Evolutionary conservation across 2,329 filamentous ascomycete species (phyloP), one percentile per base, ranked within the genome.

Genomic region (Penicillium glabrum): DNA sequence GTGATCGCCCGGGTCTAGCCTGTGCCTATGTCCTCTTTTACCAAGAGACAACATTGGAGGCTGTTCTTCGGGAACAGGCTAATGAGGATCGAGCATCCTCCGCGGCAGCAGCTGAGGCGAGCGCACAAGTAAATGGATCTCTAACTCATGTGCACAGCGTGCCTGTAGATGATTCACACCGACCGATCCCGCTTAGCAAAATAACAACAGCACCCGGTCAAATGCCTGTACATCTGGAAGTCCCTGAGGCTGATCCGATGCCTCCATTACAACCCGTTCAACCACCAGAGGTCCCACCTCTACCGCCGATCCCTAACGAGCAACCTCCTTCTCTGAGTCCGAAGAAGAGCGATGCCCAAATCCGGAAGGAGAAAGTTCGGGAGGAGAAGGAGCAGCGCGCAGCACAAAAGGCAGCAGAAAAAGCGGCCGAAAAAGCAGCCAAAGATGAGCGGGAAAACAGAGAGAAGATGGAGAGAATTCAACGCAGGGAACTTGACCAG

Each of bases 11-110:
- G 0, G 92, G 91, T 3, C 86, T 96, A 73, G 95, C 95, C 10
- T 97, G 93, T 67, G 95, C 95, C 29, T 99, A 99, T 69, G 93
- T 99, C 16, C 80, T 99, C 10, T 99, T 99, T 74, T 99, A 99
- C 76, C 95, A 97, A 72, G 93, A 99, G 75, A 98, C 86, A 2
- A 89, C 86, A 0, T 71, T 86, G 26, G 86, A 89, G 69, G 85
- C 84, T 2, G 81, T 89, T 67, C 79, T 84, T 67, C 87, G 86
- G 55, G 93, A 98, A 74, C 89, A 96, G 71, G 92, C 96, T 67
- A 88, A 86, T 46, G 92, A 96, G 72, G 88, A 88, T 11, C 75
- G 82, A 37, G 66, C 69, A 13, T 56, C 70, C 2, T 49, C 64
- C 44, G 74, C 68, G 26, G 76, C 68, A 57, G 72, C 76, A 80